phyloP scores from a whole-genome alignment of 2,329 filamentous ascomycete species.

The Chrysoporthe austroafricana region DNA sequence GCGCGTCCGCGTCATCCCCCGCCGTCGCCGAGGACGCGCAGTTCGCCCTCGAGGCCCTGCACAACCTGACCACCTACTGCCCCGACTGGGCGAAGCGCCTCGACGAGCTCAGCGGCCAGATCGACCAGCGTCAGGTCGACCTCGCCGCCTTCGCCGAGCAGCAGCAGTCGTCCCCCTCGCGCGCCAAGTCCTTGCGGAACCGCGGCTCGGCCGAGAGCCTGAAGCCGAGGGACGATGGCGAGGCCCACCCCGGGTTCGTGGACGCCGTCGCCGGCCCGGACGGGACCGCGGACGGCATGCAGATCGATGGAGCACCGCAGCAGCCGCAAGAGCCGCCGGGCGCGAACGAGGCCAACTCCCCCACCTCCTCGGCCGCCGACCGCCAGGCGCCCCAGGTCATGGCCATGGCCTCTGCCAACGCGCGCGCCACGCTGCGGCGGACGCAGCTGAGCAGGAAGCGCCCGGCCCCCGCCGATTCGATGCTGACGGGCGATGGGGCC shows the following conservation, averaged over 20 bases:
- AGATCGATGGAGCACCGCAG: conserved; percentile 8
- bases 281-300: background rate
- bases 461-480: conserved; percentile 45
- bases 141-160: conserved; percentile 48
- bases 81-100: conserved; percentile 64
- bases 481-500: conserved; percentile 53
- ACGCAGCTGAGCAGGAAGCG: conserved; percentile 44
- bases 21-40: conserved; percentile 34
- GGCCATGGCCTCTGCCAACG: conserved; percentile 49
- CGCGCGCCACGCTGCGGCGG: conserved; percentile 53
- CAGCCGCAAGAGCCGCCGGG: conserved; percentile 23
- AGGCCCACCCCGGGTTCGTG: conserved; percentile 20
- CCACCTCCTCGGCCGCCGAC: conserved; percentile 42
- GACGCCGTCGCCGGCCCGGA: background rate
- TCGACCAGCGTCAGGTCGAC: conserved; percentile 64
- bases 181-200: conserved; percentile 33
- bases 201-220: conserved; percentile 36
- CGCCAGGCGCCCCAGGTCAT: conserved; percentile 51
- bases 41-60: conserved; percentile 58
- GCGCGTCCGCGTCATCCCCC: conserved; percentile 17
- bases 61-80: conserved; percentile 57
- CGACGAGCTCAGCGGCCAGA: conserved; percentile 63
- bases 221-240: conserved; percentile 32
- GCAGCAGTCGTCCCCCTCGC: conserved; percentile 29
- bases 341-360: conserved; percentile 36